These are phyloP conservation scores for Pseudogymnoascus sp. DNA, from an alignment of 2,329 filamentous ascomycete genomes.

Conservation along the genomic window DNA sequence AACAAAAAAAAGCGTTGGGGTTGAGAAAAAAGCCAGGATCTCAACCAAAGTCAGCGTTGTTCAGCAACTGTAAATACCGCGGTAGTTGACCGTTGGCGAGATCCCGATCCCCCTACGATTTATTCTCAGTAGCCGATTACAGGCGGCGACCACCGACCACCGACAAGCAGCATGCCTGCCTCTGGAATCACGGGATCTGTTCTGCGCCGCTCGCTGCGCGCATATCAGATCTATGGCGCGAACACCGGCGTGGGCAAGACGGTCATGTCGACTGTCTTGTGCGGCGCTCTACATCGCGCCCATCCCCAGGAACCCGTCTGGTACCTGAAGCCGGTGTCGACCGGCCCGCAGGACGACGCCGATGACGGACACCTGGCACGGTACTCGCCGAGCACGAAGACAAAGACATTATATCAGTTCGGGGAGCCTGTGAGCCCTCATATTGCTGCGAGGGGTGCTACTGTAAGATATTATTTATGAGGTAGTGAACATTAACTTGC, in stretches of 20 bases:
- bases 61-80: neutral
- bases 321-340: constrained; percentile 78
- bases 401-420: constrained; percentile 62
- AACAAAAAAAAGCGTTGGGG: constrained; percentile 8
- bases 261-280: constrained; percentile 65
- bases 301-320: constrained; percentile 42
- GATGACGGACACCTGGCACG: constrained; percentile 56
- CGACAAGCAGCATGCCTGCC: constrained; percentile 27
- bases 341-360: constrained; percentile 59
- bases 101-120: neutral
- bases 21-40: neutral
- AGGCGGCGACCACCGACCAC: constrained; percentile 1
- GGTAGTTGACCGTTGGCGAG: neutral
- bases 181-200: constrained; percentile 50
- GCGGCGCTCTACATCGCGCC: constrained; percentile 47
- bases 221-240: constrained; percentile 71
- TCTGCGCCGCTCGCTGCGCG: constrained; percentile 51
- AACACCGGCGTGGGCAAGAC: constrained; percentile 85
- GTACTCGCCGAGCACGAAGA: constrained; percentile 46
- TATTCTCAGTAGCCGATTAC: neutral
- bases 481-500: constrained; percentile 34
- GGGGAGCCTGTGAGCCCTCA: constrained; percentile 70
- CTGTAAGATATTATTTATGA: constrained; percentile 11
- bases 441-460: constrained; percentile 47
- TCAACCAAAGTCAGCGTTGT: neutral